Evolutionary conservation across 2,329 filamentous ascomycete genomes (phyloP).

Genomic region (Alternaria postmessia): DNA sequence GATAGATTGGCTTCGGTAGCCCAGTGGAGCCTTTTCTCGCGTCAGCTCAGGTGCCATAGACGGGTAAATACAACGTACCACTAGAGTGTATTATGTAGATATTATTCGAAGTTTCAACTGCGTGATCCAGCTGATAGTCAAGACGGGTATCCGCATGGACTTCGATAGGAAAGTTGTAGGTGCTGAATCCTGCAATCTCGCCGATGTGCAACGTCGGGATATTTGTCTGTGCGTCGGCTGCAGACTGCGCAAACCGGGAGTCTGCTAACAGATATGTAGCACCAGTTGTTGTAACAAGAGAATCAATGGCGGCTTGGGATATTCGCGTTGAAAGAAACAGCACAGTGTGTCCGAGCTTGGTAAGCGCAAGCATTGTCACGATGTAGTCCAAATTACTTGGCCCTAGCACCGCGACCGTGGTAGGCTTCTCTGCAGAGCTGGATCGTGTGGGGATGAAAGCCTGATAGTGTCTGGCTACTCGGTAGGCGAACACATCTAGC

Average conservation of each 20-base stretch:
- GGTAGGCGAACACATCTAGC: conserved; percentile 54
- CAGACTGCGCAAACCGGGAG: conserved; percentile 47
- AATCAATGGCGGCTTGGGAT: conserved; percentile 60
- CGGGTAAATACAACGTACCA: conserved; percentile 23
- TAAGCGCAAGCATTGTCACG: conserved; percentile 63
- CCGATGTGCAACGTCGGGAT: conserved; percentile 15
- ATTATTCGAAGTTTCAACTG: conserved; percentile 26
- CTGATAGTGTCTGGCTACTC: conserved; percentile 33
- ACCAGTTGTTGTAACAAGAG: conserved; percentile 47
- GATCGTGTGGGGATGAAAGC: conserved; percentile 27
- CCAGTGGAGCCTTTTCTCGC: conserved; percentile 62
- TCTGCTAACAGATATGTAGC: conserved; percentile 33
- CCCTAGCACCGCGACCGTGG: conserved; percentile 60
- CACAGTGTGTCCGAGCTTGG: conserved; percentile 64
- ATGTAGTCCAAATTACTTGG: conserved; percentile 65
- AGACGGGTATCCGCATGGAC: conserved; percentile 35
- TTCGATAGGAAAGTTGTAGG: conserved; percentile 35
- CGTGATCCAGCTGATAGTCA: conserved; percentile 32
- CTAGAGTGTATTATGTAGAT: conserved; percentile 40
- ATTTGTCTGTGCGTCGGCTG: conserved; percentile 17
- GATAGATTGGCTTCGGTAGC: conserved; percentile 69
- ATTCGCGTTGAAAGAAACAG: conserved; percentile 65
- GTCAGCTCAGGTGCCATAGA: neutral
- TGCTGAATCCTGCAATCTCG: conserved; percentile 23
- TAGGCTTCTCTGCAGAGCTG: conserved; percentile 24